Evolutionary conservation across 352 stramenopile species (phyloP), one percentile per base, ranked within the genome.

Genomic region (Phytophthora boehmeriae): DNA sequence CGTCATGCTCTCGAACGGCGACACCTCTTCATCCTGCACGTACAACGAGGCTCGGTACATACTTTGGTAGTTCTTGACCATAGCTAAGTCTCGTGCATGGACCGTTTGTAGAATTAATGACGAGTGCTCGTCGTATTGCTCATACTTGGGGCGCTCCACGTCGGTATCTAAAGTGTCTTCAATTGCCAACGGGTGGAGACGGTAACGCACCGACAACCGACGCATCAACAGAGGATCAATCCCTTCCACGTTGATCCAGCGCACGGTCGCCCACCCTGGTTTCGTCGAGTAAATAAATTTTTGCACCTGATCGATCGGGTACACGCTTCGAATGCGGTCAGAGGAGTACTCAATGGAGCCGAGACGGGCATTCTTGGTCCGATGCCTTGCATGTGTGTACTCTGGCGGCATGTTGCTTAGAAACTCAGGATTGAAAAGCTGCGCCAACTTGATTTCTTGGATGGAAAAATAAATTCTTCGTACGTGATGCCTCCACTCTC

Each of bases 391-490:
- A n/a, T 63, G 43, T 8, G 58, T 70, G 36, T 72, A 69, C 23
- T 80, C 63, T 0, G 50, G 43, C 11, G 67, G 67, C 59, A 72
- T 70, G 2, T 93, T 75, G 0, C 48, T 63, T 19, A 93, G 16
- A 54, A 89, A 89, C 22, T 78, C 68, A 13, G 78, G 58, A 32
- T 76, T 88, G 46, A 96, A 93, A 45, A 96, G 78, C 43, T 96
- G 85, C 14, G 87, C 88, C 27, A 95, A 67, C 59, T 96, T 96
- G 59, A 96, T 92, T 47, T 93, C 88, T 52, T 96, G 88, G 38
- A 96, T 88, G 19, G 87, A 84, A 30, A 82, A 54, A 92, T 67
- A 63, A 96, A 96, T 50, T 96, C 86, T 17, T 88, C 62, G 64
- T 89, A 93, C 35, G 85, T 92, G 60, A 96, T 87, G 16, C 83